These are phyloP conservation scores for Didymella segeticola DNA, from an alignment of 2,329 filamentous ascomycete genomes.

Conservation along the genomic window DNA sequence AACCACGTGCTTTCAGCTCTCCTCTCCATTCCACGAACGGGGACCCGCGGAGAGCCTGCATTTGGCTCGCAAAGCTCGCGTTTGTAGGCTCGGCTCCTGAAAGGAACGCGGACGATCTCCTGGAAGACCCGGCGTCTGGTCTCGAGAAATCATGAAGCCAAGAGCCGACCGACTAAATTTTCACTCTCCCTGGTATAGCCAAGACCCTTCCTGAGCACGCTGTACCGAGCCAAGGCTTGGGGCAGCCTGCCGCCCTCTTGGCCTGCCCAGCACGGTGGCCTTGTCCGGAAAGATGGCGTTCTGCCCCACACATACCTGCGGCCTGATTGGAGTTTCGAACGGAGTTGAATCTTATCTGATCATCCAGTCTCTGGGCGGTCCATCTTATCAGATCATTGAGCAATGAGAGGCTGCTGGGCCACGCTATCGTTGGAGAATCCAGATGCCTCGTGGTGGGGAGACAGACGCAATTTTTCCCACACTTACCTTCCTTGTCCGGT, in stretches of 20 bases:
- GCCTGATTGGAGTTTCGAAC: conserved; percentile 11
- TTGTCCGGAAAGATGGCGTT: conserved; percentile 8
- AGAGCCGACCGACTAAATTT: conserved; percentile 15
- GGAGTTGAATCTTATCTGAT: conserved; percentile 38
- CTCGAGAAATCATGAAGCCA: conserved; percentile 5
- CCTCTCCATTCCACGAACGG: background rate
- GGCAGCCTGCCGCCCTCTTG: conserved; percentile 16
- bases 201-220: conserved; percentile 1
- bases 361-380: conserved; percentile 23
- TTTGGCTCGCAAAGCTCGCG: background rate
- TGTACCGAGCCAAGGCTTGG: conserved; percentile 14
- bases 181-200: conserved; percentile 9
- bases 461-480: conserved; percentile 29
- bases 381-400: conserved; percentile 42
- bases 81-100: background rate
- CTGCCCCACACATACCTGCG: conserved; percentile 1
- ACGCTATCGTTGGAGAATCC: conserved; percentile 23
- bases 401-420: conserved; percentile 18
- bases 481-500: conserved; percentile 30
- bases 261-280: conserved; percentile 13
- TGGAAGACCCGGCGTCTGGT: conserved; percentile 7
- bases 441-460: conserved; percentile 32
- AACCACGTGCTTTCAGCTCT: background rate
- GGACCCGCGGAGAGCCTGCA: background rate
- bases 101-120: conserved; percentile 8